Evolutionary conservation across 108 stramenopile genomes (phyloP).

Genomic region (Pseudonitzschia delicatissima): DNA sequence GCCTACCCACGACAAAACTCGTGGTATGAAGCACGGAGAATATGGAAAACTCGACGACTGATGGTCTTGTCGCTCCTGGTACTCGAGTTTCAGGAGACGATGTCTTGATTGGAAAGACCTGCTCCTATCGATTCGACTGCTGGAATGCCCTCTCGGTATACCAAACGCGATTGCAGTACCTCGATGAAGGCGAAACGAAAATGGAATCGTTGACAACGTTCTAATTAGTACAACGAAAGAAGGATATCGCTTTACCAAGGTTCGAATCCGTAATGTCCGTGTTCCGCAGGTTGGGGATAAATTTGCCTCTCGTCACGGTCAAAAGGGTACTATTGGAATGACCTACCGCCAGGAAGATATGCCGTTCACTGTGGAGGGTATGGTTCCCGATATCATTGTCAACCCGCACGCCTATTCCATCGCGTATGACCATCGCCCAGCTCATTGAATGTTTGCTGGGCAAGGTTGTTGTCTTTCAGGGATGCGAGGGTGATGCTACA

Average conservation of each 20-base stretch:
- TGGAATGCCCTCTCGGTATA: slow-evolving; percentile 81
- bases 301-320: slow-evolving; percentile 96
- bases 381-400: slow-evolving; percentile 99
- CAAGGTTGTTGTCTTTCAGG: slow-evolving; percentile 95
- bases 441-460: slow-evolving; percentile 97
- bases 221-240: slow-evolving; percentile 86
- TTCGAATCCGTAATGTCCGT: slow-evolving; percentile 96
- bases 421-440: slow-evolving; percentile 99
- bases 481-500: slow-evolving; percentile 97
- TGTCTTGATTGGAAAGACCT: slow-evolving; percentile 97
- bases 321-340: slow-evolving; percentile 99
- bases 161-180: slow-evolving; percentile 93
- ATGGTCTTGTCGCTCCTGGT: slow-evolving; percentile 95
- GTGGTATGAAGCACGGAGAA: slow-evolving; percentile 93
- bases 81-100: slow-evolving; percentile 95
- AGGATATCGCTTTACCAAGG: slow-evolving; percentile 96
- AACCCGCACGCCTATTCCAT: slow-evolving; percentile 99
- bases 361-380: slow-evolving; percentile 97
- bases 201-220: slow-evolving; percentile 96
- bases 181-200: slow-evolving; percentile 97
- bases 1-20: slow-evolving; percentile 73
- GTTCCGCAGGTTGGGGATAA: slow-evolving; percentile 81
- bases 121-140: slow-evolving; percentile 70
- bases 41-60: slow-evolving; percentile 97
- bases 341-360: slow-evolving; percentile 99